Percentiles rank a stretch among this genome's conserved stretches.
Conservation (phyloP, 2,329 filamentous ascomycete species). For the Geoglossum cookeanum region DNA sequence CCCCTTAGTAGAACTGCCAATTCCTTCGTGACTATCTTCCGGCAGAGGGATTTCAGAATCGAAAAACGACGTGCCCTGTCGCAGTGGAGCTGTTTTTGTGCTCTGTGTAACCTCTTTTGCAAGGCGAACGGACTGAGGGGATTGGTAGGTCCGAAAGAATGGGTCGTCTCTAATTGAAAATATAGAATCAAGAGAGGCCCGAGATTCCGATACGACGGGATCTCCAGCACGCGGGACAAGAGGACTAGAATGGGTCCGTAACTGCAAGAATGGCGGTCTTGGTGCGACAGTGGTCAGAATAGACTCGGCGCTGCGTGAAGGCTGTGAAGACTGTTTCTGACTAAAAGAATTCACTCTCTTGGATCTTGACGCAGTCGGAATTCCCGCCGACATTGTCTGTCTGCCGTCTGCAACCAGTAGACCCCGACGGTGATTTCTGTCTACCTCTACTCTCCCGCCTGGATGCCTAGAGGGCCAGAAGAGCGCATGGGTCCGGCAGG, state of each 20-base stretch:
- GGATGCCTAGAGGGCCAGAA: not conserved
- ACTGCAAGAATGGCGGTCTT: not conserved
- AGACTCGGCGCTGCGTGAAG: not conserved
- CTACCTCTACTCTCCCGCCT: not conserved
- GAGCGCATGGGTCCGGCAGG: not conserved
- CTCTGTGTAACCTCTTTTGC: slow-evolving; percentile 16
- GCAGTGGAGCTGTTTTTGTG: slow-evolving; percentile 9
- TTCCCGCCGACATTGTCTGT: not conserved
- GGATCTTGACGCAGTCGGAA: not conserved
- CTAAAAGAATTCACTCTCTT: not conserved
- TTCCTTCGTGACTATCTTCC: not conserved
- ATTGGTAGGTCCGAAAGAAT: slow-evolving; percentile 31
- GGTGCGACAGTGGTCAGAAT: not conserved
- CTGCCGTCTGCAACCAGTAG: not conserved
- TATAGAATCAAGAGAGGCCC: slow-evolving; percentile 28
- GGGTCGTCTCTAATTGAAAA: slow-evolving; percentile 36
- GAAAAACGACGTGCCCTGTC: not conserved
- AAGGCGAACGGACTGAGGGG: slow-evolving; percentile 17
- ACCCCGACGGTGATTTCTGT: not conserved
- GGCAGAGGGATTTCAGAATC: not conserved
- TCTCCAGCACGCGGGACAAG: not conserved
- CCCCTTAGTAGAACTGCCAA: not conserved
- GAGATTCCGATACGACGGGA: slow-evolving; percentile 3
- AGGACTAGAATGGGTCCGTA: not conserved
- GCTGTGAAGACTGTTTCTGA: not conserved